Base-by-base conservation (phyloP, 192 early-diverging fungal genomes). In the Umbelopsis vinacea region DNA sequence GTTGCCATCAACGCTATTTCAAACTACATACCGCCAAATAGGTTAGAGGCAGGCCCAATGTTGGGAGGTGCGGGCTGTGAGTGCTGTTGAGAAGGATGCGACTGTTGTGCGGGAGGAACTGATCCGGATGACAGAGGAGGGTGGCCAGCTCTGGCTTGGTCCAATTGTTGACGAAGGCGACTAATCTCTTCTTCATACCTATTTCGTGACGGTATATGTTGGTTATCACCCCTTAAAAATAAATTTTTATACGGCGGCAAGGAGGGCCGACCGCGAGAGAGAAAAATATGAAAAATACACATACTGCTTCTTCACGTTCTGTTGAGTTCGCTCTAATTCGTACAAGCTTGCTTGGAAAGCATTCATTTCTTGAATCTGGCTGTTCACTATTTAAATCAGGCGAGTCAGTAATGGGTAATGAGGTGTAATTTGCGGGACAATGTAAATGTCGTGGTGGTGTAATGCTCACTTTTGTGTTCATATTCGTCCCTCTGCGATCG, bases 111-210 rank as follows among this genome's bases (percentile, higher is more conserved):
- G 24, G 46, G 74, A 35, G 60, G 63, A 33, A 52, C 52, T 22
- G 57, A 47, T 66, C 60, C 37, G 23, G 70, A 54, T 47, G 73
- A 22, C 63, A 40, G 23, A 35, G 57, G 70, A 33, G 74, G 53
- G 19, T 69, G 52, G 19, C 67, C 60, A 60, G 89, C 57, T 63
- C 57, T 46, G 85, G 86, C 79, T 55, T 87, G 85, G 63, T 98
- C 94, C 7, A 97, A 84, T 60, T 98, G 94, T 46, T 92, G 90
- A 21, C 93, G 89, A 68, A 97, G 81, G 21, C 91, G 87, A 57
- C 78, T 78, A 68, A 97, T 91, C 69, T 98, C 95, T 60, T 95
- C 93, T 72, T 98, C 96, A 66, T 84, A 84, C 73, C 87, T 88
- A 74, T 52, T 69, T 45, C 55, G 17, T 10, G 33, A 17, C 29